These are phyloP conservation scores for Aspergillus candidus DNA, from an alignment of 2,329 filamentous ascomycete species.

Conservation along the genomic window DNA sequence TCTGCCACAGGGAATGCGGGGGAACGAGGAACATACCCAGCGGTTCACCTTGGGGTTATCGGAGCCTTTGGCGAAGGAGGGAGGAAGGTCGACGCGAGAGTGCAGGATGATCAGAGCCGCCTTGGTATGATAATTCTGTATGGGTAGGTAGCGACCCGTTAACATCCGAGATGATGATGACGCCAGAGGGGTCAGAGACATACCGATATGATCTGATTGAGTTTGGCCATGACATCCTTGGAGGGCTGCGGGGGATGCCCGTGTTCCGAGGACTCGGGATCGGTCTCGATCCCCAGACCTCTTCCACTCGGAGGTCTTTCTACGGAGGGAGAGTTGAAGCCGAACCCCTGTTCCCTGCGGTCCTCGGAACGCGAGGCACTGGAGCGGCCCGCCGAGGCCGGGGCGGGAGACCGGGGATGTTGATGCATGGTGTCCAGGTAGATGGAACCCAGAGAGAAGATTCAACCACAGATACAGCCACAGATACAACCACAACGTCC, in stretches of 20 bases:
- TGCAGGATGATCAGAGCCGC: slow-evolving; percentile 77
- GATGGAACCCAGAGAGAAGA: too few species aligned
- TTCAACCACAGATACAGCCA: too few species aligned
- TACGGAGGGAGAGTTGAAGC: slow-evolving; percentile 49
- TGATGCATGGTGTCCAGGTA: slow-evolving; percentile 66
- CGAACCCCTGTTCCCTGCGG: slow-evolving; percentile 59
- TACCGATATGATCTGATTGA: slow-evolving; percentile 93
- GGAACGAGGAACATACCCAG: slow-evolving; percentile 61
- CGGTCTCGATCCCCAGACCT: slow-evolving; percentile 47
- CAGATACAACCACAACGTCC: too few species aligned
- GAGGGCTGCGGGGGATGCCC: slow-evolving; percentile 47
- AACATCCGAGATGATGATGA: slow-evolving; percentile 13
- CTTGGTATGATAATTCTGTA: slow-evolving; percentile 85
- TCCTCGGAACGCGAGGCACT: slow-evolving; percentile 69
- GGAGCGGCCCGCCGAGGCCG: slow-evolving; percentile 64
- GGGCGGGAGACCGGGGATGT: slow-evolving; percentile 69
- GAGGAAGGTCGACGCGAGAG: slow-evolving; percentile 65
- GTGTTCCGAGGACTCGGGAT: slow-evolving; percentile 37
- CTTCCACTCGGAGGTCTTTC: slow-evolving; percentile 46
- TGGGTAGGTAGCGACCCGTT: slow-evolving; percentile 11
- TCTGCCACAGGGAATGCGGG: background rate
- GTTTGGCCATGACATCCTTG: slow-evolving; percentile 66
- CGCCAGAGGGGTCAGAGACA: slow-evolving; percentile 11
- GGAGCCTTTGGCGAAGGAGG: slow-evolving; percentile 51
- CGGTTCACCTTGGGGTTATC: slow-evolving; percentile 66